phyloP scores from a whole-genome alignment of 2,329 filamentous ascomycete genomes.

The Scedosporium dehoogii region DNA sequence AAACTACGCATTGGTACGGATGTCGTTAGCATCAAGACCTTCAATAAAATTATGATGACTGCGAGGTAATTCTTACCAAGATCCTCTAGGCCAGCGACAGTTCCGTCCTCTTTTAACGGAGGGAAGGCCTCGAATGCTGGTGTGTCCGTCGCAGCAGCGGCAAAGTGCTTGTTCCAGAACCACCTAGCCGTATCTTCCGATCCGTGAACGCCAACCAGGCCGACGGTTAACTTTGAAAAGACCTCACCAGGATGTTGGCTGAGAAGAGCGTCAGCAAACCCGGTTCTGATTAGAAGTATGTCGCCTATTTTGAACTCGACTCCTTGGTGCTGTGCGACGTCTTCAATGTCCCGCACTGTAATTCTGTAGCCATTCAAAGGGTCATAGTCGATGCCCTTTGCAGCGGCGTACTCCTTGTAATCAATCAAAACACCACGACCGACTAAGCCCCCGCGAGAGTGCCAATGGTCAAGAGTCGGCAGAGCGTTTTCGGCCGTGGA shows the following conservation, averaged over 20 bases:
- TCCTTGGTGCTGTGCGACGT: constrained; percentile 27
- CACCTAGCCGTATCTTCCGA: constrained; percentile 1
- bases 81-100: neutral
- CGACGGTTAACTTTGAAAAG: neutral
- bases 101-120: neutral
- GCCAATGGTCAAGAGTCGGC: constrained; percentile 16
- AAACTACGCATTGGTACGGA: neutral
- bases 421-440: constrained; percentile 42
- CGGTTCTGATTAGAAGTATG: constrained; percentile 37
- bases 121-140: constrained; percentile 4
- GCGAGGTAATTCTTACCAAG: neutral
- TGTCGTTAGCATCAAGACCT: neutral
- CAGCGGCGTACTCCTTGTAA: constrained; percentile 32
- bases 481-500: constrained; percentile 15
- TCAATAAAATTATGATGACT: neutral
- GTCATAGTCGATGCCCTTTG: constrained; percentile 25
- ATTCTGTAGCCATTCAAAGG: constrained; percentile 29
- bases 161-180: constrained; percentile 6
- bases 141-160: neutral
- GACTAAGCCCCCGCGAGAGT: constrained; percentile 3
- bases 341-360: constrained; percentile 16
- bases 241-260: neutral
- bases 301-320: constrained; percentile 37
- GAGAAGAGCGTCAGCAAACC: neutral
- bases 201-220: neutral